A percentile compares a stretch with the other conserved stretches of the same genome.
These are phyloP conservation scores for Venturia nashicola DNA, from an alignment of 2,329 filamentous ascomycete genomes.

Conservation along the genomic window DNA sequence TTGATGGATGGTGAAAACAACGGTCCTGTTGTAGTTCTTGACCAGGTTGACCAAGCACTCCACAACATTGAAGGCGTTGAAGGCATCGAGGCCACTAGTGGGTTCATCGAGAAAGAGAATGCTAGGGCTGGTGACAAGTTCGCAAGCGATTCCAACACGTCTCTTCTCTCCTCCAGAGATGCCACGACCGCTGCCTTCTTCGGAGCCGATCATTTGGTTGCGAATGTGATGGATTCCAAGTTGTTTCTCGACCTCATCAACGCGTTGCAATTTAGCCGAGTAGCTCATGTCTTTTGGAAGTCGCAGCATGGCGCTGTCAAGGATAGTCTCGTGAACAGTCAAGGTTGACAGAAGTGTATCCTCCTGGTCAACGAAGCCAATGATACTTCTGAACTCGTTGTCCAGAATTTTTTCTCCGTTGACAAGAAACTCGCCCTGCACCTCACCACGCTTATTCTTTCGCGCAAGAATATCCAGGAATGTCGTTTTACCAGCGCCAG, in stretches of 20 bases:
- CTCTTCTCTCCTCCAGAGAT: constrained; percentile 97
- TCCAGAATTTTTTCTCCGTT: constrained; percentile 86
- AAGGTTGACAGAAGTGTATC: constrained; percentile 93
- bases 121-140: constrained; percentile 91
- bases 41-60: constrained; percentile 91
- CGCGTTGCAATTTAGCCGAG: constrained; percentile 77
- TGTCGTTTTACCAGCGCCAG: constrained; percentile 92
- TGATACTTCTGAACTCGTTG: constrained; percentile 75
- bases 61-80: constrained; percentile 95
- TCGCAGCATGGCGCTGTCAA: constrained; percentile 83
- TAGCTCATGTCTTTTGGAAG: constrained; percentile 87
- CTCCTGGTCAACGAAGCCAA: constrained; percentile 96
- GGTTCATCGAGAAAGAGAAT: constrained; percentile 96
- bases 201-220: constrained; percentile 89
- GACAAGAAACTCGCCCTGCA: constrained; percentile 74
- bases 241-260: constrained; percentile 88
- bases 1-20: constrained; percentile 97
- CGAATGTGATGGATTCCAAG: constrained; percentile 90
- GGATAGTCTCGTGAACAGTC: constrained; percentile 94
- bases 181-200: constrained; percentile 85
- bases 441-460: constrained; percentile 84
- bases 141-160: constrained; percentile 91
- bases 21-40: constrained; percentile 91
- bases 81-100: constrained; percentile 90
- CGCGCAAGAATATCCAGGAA: constrained; percentile 92